Evolutionary conservation across 176 grass and related monocot species (phyloP), one percentile per base, ranked within the genome.

Genomic region (Carex myosuroides): DNA sequence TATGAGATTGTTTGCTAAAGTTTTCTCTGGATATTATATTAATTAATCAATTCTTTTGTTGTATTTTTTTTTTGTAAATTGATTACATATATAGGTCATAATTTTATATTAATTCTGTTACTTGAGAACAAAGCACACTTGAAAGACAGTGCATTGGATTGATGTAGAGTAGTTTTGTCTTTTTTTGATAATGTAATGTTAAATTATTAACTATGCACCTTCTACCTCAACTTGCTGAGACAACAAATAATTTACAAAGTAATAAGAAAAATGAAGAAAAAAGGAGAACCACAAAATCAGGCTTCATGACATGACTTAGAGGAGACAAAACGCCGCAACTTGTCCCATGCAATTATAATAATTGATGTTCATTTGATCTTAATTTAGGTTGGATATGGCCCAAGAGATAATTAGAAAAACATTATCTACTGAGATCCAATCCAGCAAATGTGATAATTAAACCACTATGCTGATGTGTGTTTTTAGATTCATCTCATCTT

Each of bases 241-340:
- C 72, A 77, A 77, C 13, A 54, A 55, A 32, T 77, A 32, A 16
- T 50, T 48, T 50, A 56, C 12, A 77, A 75, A 20, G 12, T 56
- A 56, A 52, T 54, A 77, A 55, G 1, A 77, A 32, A 7, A 77
- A 55, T 46, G 14, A 41, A 81, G 17, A 13, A 82, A 65, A 48
- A 17, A 82, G 21, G 42, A 83, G n/a, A 66, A 17, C 58, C 58
- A 64, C 79, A 64, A 83, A 63, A 65, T 54, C 21, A 83, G n/a
- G 81, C 10, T 64, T 50, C 46, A 44, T 63, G 41, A 68, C 20
- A 24, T 29, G 60, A 44, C 58, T 17, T 0, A 53, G 41, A 83
- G 63, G 61, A 83, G 81, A 83, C 81, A 68, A 1, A 32, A 67
- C 48, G 39, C 81, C 42, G 21, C 81, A 83, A 83, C 13, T 69